phyloP scores from a whole-genome alignment of 1,284 basidiomycete genomes.

The Ganoderma leucocontextum region DNA sequence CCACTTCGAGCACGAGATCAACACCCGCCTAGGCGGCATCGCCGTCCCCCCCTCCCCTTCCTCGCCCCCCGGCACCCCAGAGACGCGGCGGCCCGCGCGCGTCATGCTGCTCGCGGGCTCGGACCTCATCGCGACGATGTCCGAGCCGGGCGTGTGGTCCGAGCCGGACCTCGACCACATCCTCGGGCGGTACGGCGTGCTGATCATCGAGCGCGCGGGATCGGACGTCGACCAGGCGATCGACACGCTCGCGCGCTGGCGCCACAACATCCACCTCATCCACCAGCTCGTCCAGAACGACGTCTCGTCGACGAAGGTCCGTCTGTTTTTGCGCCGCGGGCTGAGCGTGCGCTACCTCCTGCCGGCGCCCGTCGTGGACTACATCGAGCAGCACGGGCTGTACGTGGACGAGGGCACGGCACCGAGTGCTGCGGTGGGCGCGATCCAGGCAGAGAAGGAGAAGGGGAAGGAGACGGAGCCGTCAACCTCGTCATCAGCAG shows the following conservation, averaged over 20 bases:
- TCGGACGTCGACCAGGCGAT: constrained; percentile 89
- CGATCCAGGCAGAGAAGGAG: constrained; percentile 43
- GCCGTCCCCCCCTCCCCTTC: too few species aligned
- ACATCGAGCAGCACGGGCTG: constrained; percentile 86
- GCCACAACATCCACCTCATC: constrained; percentile 93
- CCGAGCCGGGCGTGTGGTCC: constrained; percentile 97
- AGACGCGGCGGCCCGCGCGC: constrained; percentile 58
- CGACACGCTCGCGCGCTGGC: constrained; percentile 79
- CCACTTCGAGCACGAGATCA: constrained; percentile 95
- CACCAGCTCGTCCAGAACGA: constrained; percentile 98
- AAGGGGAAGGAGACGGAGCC: constrained; percentile 48
- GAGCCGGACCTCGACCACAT: constrained; percentile 97
- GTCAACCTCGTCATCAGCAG: constrained; percentile 16
- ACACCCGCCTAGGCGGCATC: constrained; percentile 80
- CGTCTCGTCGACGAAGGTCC: constrained; percentile 94
- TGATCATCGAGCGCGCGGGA: constrained; percentile 96
- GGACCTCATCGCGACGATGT: constrained; percentile 97
- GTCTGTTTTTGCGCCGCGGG: constrained; percentile 90
- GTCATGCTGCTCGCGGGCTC: constrained; percentile 97
- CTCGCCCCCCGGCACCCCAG: neutral
- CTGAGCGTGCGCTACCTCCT: constrained; percentile 95
- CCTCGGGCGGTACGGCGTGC: constrained; percentile 91
- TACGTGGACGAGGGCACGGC: constrained; percentile 69
- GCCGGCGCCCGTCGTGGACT: constrained; percentile 92
- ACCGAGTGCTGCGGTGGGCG: constrained; percentile 34